These are phyloP conservation scores for Aspergillus bombycis DNA, from an alignment of 2,329 filamentous ascomycete genomes.

Conservation along the genomic window DNA sequence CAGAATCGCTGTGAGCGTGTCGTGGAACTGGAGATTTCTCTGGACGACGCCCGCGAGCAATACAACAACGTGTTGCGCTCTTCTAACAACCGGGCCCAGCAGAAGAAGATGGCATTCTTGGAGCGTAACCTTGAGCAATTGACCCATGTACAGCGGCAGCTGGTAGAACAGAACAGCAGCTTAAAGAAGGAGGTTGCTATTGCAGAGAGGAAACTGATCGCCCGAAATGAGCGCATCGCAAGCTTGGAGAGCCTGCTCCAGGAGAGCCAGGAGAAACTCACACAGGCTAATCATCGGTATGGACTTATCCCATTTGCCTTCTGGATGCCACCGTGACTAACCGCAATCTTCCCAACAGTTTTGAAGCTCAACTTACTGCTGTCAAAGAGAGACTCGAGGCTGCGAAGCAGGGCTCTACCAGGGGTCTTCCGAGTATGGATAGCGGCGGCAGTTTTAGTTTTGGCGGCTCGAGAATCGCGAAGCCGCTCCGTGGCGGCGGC, in stretches of 20 bases:
- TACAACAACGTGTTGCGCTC: conserved; percentile 98
- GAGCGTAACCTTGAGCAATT: conserved; percentile 98
- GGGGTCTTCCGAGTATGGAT: conserved; percentile 70
- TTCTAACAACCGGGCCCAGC: conserved; percentile 96
- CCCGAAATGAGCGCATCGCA: conserved; percentile 94
- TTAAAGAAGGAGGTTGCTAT: conserved; percentile 99
- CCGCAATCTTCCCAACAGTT: conserved; percentile 59
- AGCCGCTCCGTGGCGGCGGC: conserved; percentile 61
- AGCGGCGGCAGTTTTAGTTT: conserved; percentile 75
- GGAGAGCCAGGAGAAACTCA: conserved; percentile 98
- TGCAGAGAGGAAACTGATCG: conserved; percentile 94
- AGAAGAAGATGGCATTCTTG: conserved; percentile 99
- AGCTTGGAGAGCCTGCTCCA: conserved; percentile 89
- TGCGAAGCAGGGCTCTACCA: conserved; percentile 87
- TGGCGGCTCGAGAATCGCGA: conserved; percentile 63
- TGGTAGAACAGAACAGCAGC: conserved; percentile 95
- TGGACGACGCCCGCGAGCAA: conserved; percentile 96
- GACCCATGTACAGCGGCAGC: conserved; percentile 93
- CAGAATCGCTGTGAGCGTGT: conserved; percentile 98
- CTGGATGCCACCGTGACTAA: neutral
- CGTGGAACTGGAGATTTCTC: conserved; percentile 94
- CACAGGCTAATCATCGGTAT: conserved; percentile 95
- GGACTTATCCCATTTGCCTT: conserved; percentile 38
- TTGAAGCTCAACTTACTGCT: conserved; percentile 93
- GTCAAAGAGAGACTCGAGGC: conserved; percentile 98